phyloP scores from a whole-genome alignment of 805 yeast genomes.

The Barnettozyma pratensis region DNA sequence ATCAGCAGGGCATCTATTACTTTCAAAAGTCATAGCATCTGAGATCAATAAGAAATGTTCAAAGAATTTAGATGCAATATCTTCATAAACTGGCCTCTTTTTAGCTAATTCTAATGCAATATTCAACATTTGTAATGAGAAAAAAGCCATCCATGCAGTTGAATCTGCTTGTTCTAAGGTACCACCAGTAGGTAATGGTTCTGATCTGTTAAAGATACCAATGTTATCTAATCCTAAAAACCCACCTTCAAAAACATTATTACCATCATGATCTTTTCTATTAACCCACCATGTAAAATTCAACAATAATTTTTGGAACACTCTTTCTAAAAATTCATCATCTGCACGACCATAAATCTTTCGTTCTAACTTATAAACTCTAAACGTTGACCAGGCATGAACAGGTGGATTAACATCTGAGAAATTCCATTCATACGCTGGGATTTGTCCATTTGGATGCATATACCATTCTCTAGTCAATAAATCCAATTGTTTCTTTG shows the following conservation, averaged over 20 bases:
- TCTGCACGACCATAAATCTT: conserved; percentile 81
- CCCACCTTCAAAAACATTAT: conserved; percentile 91
- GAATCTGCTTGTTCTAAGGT: conserved; percentile 89
- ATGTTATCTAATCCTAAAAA: conserved; percentile 89
- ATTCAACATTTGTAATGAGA: conserved; percentile 83
- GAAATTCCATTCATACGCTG: conserved; percentile 96
- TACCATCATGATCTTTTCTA: conserved; percentile 80
- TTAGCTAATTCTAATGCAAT: conserved; percentile 88
- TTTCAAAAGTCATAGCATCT: conserved; percentile 81
- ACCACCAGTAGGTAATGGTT: conserved; percentile 91
- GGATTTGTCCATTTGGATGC: conserved; percentile 98
- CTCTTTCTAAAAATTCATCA: conserved; percentile 79
- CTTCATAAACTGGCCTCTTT: conserved; percentile 81
- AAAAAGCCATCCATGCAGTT: conserved; percentile 98
- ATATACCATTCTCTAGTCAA: conserved; percentile 93
- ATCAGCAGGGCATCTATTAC: conserved; percentile 26
- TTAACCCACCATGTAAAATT: conserved; percentile 98
- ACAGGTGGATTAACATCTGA: conserved; percentile 96
- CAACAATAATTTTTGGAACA: conserved; percentile 81
- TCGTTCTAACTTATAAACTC: conserved; percentile 83
- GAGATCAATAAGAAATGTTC: conserved; percentile 90
- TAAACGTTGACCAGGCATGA: conserved; percentile 91
- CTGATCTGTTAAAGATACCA: conserved; percentile 89
- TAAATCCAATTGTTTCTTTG: conserved; percentile 81
- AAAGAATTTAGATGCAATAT: conserved; percentile 89